phyloP scores from a whole-genome alignment of 1,284 basidiomycete species.

The Marasmius fiardii region DNA sequence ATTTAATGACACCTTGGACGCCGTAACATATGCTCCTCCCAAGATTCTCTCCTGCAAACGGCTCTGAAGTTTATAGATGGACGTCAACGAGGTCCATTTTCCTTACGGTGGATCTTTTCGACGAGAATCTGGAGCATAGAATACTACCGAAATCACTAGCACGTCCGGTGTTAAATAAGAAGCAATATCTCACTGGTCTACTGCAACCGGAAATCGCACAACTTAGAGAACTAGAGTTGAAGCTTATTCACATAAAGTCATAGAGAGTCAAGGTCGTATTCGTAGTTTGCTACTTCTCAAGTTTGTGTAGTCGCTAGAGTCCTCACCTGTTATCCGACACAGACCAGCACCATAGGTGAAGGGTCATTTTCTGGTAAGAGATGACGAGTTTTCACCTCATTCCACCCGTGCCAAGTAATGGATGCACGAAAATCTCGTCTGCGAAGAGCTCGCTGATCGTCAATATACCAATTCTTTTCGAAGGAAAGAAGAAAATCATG shows the following conservation, averaged over 20 bases:
- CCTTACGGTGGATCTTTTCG: constrained; percentile 25
- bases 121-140: constrained; percentile 30
- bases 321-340: too few species aligned
- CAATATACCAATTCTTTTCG: constrained; percentile 24
- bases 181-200: constrained; percentile 28
- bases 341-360: constrained; percentile 26
- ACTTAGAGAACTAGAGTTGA: background rate
- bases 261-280: constrained; percentile 31
- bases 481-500: constrained; percentile 26
- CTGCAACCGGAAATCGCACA: constrained; percentile 25
- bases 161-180: constrained; percentile 32
- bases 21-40: constrained; percentile 20
- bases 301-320: constrained; percentile 26
- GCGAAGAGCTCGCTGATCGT: constrained; percentile 18
- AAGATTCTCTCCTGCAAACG: constrained; percentile 25
- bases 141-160: constrained; percentile 32
- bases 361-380: constrained; percentile 29
- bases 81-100: constrained; percentile 12
- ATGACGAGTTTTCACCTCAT: constrained; percentile 29
- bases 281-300: constrained; percentile 25
- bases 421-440: constrained; percentile 28
- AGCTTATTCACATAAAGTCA: constrained; percentile 31
- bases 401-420: constrained; percentile 14
- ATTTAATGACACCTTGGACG: constrained; percentile 2
- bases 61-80: constrained; percentile 29